phyloP scores from a whole-genome alignment of 2,329 filamentous ascomycete species.

The Calonectria henricotiae region DNA sequence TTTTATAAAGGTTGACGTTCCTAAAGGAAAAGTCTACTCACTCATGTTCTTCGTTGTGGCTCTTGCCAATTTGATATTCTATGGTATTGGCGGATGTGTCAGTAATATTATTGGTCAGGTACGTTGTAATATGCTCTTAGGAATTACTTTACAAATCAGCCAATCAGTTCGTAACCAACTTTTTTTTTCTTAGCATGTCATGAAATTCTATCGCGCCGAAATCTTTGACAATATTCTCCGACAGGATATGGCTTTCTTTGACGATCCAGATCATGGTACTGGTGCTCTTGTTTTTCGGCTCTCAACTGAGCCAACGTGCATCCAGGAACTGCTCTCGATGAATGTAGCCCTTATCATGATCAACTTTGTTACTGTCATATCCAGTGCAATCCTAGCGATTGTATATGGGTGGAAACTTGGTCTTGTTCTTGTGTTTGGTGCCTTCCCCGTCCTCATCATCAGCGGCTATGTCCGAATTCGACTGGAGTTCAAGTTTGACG shows the following conservation, averaged over 20 bases:
- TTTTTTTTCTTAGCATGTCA: slow-evolving; percentile 49
- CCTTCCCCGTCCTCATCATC: slow-evolving; percentile 63
- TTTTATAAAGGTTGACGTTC: slow-evolving; percentile 55
- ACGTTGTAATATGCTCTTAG: slow-evolving; percentile 13
- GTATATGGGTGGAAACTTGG: slow-evolving; percentile 68
- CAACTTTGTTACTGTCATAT: slow-evolving; percentile 63
- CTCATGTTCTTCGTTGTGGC: slow-evolving; percentile 73
- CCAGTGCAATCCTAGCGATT: slow-evolving; percentile 65
- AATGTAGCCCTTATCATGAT: slow-evolving; percentile 67
- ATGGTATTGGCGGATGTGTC: slow-evolving; percentile 59
- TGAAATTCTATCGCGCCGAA: slow-evolving; percentile 58
- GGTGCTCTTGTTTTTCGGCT: slow-evolving; percentile 60
- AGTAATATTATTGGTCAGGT: slow-evolving; percentile 60
- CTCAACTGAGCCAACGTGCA: slow-evolving; percentile 62
- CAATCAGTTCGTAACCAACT: not conserved
- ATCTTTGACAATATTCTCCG: slow-evolving; percentile 69
- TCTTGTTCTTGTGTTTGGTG: slow-evolving; percentile 64
- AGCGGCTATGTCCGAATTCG: slow-evolving; percentile 67
- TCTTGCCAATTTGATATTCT: slow-evolving; percentile 63
- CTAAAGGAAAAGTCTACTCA: slow-evolving; percentile 67
- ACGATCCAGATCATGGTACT: slow-evolving; percentile 58
- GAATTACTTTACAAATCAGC: too few relatives aligned
- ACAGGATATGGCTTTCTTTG: slow-evolving; percentile 70
- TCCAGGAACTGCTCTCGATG: slow-evolving; percentile 68
- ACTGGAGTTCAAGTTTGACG: slow-evolving; percentile 65